Evolutionary conservation across 2,329 filamentous ascomycete species (phyloP).

Genomic region (Fusarium beomiforme): DNA sequence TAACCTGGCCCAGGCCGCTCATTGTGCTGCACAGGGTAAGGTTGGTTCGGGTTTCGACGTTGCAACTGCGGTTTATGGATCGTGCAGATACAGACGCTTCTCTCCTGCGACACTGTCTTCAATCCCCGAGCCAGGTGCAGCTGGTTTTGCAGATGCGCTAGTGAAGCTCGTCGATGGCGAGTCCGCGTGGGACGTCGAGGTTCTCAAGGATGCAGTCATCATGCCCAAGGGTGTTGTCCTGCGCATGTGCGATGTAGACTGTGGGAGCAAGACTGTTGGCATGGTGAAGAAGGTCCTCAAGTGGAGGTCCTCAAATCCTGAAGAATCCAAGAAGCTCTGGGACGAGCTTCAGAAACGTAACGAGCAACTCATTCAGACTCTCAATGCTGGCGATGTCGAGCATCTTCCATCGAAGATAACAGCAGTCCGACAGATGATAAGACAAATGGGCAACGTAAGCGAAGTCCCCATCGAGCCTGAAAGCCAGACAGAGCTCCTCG

Average conservation of each 20-base stretch:
- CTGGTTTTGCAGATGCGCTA: constrained; percentile 74
- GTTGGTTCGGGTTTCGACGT: constrained; percentile 97
- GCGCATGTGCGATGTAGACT: constrained; percentile 96
- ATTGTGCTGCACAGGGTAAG: constrained; percentile 97
- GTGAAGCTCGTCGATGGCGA: constrained; percentile 72
- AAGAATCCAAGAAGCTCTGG: constrained; percentile 78
- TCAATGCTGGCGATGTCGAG: constrained; percentile 61
- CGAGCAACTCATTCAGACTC: constrained; percentile 71
- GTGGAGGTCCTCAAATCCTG: constrained; percentile 76
- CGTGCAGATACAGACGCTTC: constrained; percentile 92
- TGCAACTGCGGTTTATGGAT: constrained; percentile 90
- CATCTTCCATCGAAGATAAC: constrained; percentile 59
- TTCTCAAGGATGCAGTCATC: constrained; percentile 73
- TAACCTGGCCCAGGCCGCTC: constrained; percentile 92
- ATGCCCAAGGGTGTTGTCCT: constrained; percentile 80
- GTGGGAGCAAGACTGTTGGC: constrained; percentile 89
- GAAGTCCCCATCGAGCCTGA: constrained; percentile 89
- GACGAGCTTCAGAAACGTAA: constrained; percentile 78
- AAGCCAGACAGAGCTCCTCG: constrained; percentile 84
- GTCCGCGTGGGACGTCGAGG: constrained; percentile 80
- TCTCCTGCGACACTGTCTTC: constrained; percentile 77
- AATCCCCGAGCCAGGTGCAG: constrained; percentile 72
- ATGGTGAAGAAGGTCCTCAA: constrained; percentile 94
- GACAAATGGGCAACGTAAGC: constrained; percentile 78
- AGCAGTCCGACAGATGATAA: constrained; percentile 69